Evolutionary conservation across 208 protist genomes (phyloP), one percentile per base, ranked within the genome.

Genomic region (Novymonas esmeraldas): DNA sequence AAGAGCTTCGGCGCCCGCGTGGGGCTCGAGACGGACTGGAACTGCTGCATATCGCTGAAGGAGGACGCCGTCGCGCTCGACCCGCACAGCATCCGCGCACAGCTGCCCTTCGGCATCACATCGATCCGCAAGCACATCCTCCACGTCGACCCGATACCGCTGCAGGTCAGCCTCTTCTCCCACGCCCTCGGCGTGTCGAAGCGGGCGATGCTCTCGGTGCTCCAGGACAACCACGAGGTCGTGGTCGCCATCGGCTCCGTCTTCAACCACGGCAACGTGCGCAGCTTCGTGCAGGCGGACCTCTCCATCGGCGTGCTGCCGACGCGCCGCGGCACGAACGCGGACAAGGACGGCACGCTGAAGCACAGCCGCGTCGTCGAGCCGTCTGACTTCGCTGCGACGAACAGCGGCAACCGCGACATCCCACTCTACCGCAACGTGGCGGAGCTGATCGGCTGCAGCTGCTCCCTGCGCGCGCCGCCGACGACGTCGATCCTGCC

Each of bases 21-120:
- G 0, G 97, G 97, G 9, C 73, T 98, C 9, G 90, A 97, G 62
- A 98, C 93, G 33, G 97, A 98, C 68, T 98, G 95, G 95, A 98
- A 98, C 80, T 97, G 92, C 73, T 98, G 94, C 70, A 98, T 98
- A 36, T 96, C 94, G 1, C 73, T 98, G 11, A 87, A 93, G 55
- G 80, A 90, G 54, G 88, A 88, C 14, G 85, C 84, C n/a, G 92
- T 94, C 3, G 74, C 81, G 48, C 76, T 97, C 13, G 94, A 95
- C 64, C 71, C 72, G 38, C 73, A 87, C 55, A 94, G 90, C 69
- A 95, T 97, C 61, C 92, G 93, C 26, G 95, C 97, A 10, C 89
- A 96, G 65, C 79, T 98, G 36, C 97, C 97, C 10, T 89, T 95
- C 48, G 97, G 97, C 42, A 98, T 98, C 66, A 84, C 89, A 44